A percentile compares a stretch with the other conserved stretches of the same genome.
Conservation (phyloP, 306 rosid species). For the Coriaria nepalensis region DNA sequence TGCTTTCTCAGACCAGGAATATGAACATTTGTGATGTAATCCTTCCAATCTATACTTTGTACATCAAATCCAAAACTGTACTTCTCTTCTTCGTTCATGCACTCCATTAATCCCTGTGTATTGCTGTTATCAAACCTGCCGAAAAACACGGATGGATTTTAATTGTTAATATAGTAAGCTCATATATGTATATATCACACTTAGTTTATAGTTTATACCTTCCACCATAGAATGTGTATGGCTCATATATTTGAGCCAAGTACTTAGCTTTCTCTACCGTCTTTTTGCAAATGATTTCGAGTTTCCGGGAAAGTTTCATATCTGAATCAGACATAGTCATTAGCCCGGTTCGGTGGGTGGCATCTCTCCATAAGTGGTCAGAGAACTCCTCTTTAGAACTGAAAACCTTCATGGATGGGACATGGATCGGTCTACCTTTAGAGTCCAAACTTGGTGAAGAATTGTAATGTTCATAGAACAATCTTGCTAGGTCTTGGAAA, state of each 20-base stretch:
- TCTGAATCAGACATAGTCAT: slow-evolving; percentile 37
- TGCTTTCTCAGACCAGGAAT: slow-evolving; percentile 81
- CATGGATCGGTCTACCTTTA: slow-evolving; percentile 64
- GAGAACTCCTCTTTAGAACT: slow-evolving; percentile 74
- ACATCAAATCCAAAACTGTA: slow-evolving; percentile 73
- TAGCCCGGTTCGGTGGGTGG: slow-evolving; percentile 40
- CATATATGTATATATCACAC: not conserved
- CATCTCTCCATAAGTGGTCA: slow-evolving; percentile 65
- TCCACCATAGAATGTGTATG: slow-evolving; percentile 90
- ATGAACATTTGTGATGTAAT: slow-evolving; percentile 72
- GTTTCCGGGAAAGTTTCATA: slow-evolving; percentile 41
- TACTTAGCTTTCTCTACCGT: slow-evolving; percentile 84
- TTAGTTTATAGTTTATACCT: slow-evolving; percentile 31
- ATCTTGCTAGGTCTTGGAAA: slow-evolving; percentile 42
- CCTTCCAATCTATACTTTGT: slow-evolving; percentile 63
- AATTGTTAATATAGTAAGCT: not conserved
- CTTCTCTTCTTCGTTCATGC: slow-evolving; percentile 76
- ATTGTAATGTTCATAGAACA: slow-evolving; percentile 56
- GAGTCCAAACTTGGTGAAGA: slow-evolving; percentile 60
- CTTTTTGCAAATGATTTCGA: slow-evolving; percentile 56
- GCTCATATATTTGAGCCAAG: slow-evolving; percentile 76
- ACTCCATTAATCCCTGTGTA: slow-evolving; percentile 51
- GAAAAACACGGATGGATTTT: not conserved
- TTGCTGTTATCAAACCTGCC: slow-evolving; percentile 89
- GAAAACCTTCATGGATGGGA: slow-evolving; percentile 71